Evolutionary conservation across 2,329 filamentous ascomycete species (phyloP).

Genomic region (Zasmidium angulare): DNA sequence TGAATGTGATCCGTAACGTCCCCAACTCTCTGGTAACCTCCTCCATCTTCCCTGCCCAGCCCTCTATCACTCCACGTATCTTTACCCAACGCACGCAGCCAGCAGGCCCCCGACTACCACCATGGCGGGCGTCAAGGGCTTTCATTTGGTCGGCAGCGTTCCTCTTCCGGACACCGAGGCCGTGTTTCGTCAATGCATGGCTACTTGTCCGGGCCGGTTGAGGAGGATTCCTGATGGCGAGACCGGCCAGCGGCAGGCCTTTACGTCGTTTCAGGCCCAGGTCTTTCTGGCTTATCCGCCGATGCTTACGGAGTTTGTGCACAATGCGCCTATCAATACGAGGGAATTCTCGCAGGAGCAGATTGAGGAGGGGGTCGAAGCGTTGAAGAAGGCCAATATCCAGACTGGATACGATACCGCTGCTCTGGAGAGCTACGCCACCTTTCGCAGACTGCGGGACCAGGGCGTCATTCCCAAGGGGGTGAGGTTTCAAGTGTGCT

Average conservation of each 20-base stretch:
- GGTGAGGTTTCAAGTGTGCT: slow-evolving; percentile 37
- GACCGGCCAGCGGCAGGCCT: slow-evolving; percentile 36
- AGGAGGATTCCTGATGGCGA: slow-evolving; percentile 45
- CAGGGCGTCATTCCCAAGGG: slow-evolving; percentile 31
- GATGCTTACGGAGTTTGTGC: slow-evolving; percentile 25
- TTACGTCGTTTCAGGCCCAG: slow-evolving; percentile 36
- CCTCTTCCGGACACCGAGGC: slow-evolving; percentile 35
- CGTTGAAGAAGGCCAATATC: slow-evolving; percentile 12
- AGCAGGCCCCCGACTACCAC: background rate
- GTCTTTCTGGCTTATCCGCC: slow-evolving; percentile 31
- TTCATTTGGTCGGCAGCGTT: slow-evolving; percentile 41
- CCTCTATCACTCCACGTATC: background rate
- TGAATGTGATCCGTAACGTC: background rate
- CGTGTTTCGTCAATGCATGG: slow-evolving; percentile 35
- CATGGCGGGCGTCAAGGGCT: slow-evolving; percentile 23
- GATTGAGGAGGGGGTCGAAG: slow-evolving; percentile 25
- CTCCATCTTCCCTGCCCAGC: background rate
- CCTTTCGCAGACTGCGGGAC: slow-evolving; percentile 32
- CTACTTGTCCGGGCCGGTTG: slow-evolving; percentile 35
- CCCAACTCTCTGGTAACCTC: background rate
- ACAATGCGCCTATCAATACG: slow-evolving; percentile 23
- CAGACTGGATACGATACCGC: slow-evolving; percentile 35
- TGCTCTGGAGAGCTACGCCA: slow-evolving; percentile 36
- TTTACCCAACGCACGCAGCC: background rate
- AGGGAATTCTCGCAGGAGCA: slow-evolving; percentile 23